Base-by-base conservation (phyloP, 148 eudicot species). In the Talinum fruticosum region DNA sequence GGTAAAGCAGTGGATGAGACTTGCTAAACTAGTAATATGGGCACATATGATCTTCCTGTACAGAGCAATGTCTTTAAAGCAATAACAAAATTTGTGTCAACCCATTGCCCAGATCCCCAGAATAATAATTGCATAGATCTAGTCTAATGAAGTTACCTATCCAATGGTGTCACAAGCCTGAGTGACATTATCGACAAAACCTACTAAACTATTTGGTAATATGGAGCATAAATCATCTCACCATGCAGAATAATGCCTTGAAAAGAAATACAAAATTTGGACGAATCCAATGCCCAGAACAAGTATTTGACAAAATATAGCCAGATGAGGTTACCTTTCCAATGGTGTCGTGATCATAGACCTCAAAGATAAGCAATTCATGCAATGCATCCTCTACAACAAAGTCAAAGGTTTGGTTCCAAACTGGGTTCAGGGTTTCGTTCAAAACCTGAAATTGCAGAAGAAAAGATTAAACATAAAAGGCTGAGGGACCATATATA, bases 331-430 rank as follows among this genome's bases (percentile, higher is more conserved):
- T 81, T 85, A 92, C 98, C 98, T 94, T 94, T 78, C 98, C 98
- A 57, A 92, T 88, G 10, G 92, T 94, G 84, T 94, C 98, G 76
- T 94, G 97, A 78, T 94, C 98, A 78, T 85, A 92, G 16, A 94
- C 88, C 72, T 94, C 98, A 62, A 88, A 68, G 44, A 92, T 86
- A 7, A 94, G 85, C 72, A 94, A 66, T 74, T 94, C 98, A 57
- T 89, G 98, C 80, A 92, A 86, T n/a, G 86, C 97, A 75, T 94
- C 98, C 82, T 94, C 98, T 33, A 94, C 89, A 13, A 94, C 88
- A 74, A 94, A 89, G 82, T 94, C 95, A 78, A 94, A 94, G 24
- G 98, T 92, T 81, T 94, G 97, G 79, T 94, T 88, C 98, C 98
- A 94, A 79, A 92, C 95, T 7, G 98, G 98, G 85, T 88, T 86